These are phyloP conservation scores for Zygotorulaspora florentina DNA, from an alignment of 805 yeast genomes.

Conservation along the genomic window DNA sequence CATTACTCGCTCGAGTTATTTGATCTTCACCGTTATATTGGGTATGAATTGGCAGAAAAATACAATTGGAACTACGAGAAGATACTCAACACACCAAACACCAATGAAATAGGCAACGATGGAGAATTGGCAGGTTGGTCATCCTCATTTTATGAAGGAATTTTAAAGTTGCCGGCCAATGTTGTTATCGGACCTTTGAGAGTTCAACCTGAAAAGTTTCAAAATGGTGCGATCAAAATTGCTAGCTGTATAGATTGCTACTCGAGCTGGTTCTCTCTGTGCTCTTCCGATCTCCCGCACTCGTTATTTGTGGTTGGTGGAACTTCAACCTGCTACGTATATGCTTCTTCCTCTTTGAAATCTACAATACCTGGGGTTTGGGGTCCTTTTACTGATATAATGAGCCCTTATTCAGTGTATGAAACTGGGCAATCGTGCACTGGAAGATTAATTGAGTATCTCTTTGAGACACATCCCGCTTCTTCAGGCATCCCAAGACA, in stretches of 20 bases:
- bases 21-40: conserved; percentile 49
- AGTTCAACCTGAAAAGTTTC: conserved; percentile 16
- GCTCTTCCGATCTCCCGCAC: conserved; percentile 21
- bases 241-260: conserved; percentile 60
- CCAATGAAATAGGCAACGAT: conserved; percentile 43
- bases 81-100: conserved; percentile 7
- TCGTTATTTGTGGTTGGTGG: conserved; percentile 54
- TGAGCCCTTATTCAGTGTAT: conserved; percentile 32
- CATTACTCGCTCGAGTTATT: conserved; percentile 35
- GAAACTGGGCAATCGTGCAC: conserved; percentile 60
- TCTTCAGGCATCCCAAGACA: conserved; percentile 8
- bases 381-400: conserved; percentile 52
- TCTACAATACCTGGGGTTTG: conserved; percentile 44
- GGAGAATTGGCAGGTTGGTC: conserved; percentile 59
- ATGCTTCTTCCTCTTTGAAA: conserved; percentile 22
- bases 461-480: conserved; percentile 43
- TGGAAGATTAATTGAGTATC: conserved; percentile 48
- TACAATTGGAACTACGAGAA: conserved; percentile 11
- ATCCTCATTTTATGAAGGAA: conserved; percentile 19
- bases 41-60: conserved; percentile 26
- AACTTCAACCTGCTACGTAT: conserved; percentile 54
- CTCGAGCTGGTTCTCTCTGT: conserved; percentile 48
- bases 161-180: conserved; percentile 22
- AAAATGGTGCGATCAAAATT: conserved; percentile 20
- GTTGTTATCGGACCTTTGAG: conserved; percentile 23